Evolutionary conservation across 116 monocot genomes (phyloP).

Genomic region (Papilionanthe hybrid): DNA sequence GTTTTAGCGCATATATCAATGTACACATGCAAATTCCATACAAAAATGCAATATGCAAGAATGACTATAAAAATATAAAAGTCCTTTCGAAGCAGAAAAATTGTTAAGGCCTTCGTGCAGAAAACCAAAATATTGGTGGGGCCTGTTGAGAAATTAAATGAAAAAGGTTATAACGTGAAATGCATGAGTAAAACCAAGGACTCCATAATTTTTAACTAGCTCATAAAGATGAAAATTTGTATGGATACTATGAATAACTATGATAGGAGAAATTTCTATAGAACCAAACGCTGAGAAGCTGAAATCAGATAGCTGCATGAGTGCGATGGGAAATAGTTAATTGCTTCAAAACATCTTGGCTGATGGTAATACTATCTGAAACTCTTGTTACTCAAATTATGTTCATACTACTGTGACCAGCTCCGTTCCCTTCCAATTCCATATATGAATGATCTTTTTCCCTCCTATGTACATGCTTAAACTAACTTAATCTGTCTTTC

Average conservation of each 20-base stretch:
- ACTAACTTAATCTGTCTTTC: not conserved
- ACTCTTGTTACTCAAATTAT: not conserved
- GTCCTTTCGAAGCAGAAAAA: not conserved
- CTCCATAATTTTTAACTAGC: not conserved
- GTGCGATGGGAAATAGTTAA: not conserved
- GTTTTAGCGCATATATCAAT: not conserved
- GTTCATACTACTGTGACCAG: not conserved
- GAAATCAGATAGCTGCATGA: not conserved
- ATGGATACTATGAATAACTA: not conserved
- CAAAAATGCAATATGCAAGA: not conserved
- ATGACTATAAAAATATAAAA: not conserved
- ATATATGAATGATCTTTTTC: not conserved
- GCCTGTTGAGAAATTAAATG: not conserved
- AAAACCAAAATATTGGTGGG: not conserved
- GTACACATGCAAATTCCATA: not conserved
- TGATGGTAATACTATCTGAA: not conserved
- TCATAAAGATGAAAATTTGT: no score
- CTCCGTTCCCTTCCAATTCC: not conserved
- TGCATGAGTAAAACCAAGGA: not conserved
- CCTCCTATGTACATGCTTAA: not conserved
- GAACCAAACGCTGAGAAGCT: not conserved
- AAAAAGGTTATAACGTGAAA: not conserved
- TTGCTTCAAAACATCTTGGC: not conserved
- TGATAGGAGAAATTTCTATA: not conserved
- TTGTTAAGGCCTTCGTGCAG: not conserved